Evolutionary conservation across 306 rosid genomes (phyloP), one percentile per base, ranked within the genome.

Genomic region (Cyamopsis tetragonoloba): DNA sequence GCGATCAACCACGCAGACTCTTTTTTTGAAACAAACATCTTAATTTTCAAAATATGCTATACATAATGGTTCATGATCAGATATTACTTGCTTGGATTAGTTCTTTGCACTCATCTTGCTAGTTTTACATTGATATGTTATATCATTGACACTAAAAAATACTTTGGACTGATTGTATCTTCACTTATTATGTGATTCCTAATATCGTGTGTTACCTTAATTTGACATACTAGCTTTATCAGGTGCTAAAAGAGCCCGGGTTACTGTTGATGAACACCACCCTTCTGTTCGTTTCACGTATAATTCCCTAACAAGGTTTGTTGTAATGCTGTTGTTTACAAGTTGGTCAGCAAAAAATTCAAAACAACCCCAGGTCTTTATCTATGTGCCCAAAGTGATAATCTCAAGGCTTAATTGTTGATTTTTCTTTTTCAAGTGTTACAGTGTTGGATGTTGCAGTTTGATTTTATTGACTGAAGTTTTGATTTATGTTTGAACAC

Each of bases 231-330:
- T 70, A 82, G 91, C 78, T 74, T 72, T 79, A 62, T 77, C 82
- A 65, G 96, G 99, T 77, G 72, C 79, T 66, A 90, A 90, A 79
- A 83, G 96, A 81, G 68, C 88, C 39, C 84, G 95, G 20, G 22
- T 61, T 39, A 62, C 80, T 50, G 24, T 75, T 57, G 95, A 90
- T 35, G 92, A 90, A 57, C 73, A 71, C 10, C 78, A 80, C 66
- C 83, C 96, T 58, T 86, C 95, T 65, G 97, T 95, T 64, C 81
- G 58, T 72, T 78, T 95, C 39, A 71, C 65, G 12, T 95, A 86
- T 84, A 79, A 62, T 58, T 88, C 84, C 54, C 77, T 95, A 63
- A 77, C 96, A 61, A 90, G 96, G 99, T 95, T 75, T 77, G 86
- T 79, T 69, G 41, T 53, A 62, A 56, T 66, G 17, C 20, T 32